These are phyloP conservation scores for Xylariaceae sp. DNA, from an alignment of 2,329 filamentous ascomycete genomes.

Conservation along the genomic window DNA sequence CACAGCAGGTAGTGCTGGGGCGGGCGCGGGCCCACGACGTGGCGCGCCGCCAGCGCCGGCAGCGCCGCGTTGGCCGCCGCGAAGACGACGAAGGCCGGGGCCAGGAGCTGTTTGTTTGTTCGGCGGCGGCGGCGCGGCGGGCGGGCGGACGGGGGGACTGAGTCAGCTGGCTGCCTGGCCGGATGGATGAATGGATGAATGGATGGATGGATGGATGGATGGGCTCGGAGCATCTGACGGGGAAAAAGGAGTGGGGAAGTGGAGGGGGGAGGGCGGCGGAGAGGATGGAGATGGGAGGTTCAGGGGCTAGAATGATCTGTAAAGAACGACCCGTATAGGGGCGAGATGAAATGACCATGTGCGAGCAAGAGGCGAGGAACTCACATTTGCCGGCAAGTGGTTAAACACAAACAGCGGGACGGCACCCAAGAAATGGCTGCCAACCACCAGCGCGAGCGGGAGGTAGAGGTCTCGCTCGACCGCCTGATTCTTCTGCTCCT, in stretches of 20 bases:
- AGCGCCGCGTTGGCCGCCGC: slow-evolving; percentile 46
- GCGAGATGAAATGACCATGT: no score
- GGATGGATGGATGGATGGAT: no score
- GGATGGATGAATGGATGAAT: not conserved
- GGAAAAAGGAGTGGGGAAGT: not conserved
- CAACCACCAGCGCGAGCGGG: slow-evolving; percentile 65
- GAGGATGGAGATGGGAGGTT: no score
- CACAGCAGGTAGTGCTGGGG: slow-evolving; percentile 68
- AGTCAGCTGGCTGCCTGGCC: no score
- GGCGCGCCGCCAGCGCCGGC: slow-evolving; percentile 46
- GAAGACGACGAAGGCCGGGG: slow-evolving; percentile 52
- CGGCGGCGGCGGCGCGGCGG: no score
- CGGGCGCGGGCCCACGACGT: slow-evolving; percentile 38
- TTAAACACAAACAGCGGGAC: slow-evolving; percentile 86
- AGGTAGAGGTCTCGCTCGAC: slow-evolving; percentile 61
- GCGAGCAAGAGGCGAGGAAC: no score
- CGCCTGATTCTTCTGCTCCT: slow-evolving; percentile 16
- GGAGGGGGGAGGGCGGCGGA: no score
- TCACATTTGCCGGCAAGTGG: slow-evolving; percentile 57
- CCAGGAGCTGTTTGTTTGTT: slow-evolving; percentile 43
- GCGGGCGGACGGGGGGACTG: no score
- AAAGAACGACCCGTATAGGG: no score
- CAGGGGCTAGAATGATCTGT: no score
- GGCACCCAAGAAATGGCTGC: slow-evolving; percentile 67
- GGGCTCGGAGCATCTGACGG: slow-evolving; percentile 2